These are phyloP conservation scores for Monilinia aucupariae DNA, from an alignment of 2,329 filamentous ascomycete species.

Conservation along the genomic window DNA sequence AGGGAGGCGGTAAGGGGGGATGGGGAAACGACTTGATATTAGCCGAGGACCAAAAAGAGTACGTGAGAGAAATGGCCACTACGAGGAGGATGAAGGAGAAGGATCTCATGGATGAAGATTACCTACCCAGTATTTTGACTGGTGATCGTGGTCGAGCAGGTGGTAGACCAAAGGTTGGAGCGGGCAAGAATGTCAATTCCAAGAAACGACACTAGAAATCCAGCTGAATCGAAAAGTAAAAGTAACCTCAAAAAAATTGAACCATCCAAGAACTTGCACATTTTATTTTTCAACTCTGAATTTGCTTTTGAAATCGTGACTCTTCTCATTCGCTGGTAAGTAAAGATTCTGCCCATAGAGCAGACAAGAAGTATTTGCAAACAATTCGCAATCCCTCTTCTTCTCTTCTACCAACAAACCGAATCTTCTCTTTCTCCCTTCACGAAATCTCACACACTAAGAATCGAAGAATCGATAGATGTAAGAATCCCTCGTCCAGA, in stretches of 20 bases:
- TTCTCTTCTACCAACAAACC: too few relatives aligned
- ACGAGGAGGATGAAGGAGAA: slow-evolving; percentile 63
- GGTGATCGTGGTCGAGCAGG: slow-evolving; percentile 64
- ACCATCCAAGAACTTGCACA: neutral
- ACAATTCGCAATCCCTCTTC: neutral
- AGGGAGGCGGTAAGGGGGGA: slow-evolving; percentile 73
- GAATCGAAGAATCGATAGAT: neutral
- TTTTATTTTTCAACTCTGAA: neutral
- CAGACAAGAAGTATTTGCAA: slow-evolving; percentile 4
- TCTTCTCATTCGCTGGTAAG: neutral
- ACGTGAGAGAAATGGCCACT: slow-evolving; percentile 55
- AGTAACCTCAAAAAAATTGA: slow-evolving; percentile 8
- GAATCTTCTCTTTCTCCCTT: neutral
- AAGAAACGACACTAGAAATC: slow-evolving; percentile 50
- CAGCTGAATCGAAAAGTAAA: slow-evolving; percentile 9
- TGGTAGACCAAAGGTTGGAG: slow-evolving; percentile 73
- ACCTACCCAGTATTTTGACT: slow-evolving; percentile 76
- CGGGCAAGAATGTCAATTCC: slow-evolving; percentile 80
- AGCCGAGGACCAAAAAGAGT: slow-evolving; percentile 96
- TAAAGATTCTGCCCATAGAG: neutral
- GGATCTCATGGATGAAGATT: slow-evolving; percentile 94
- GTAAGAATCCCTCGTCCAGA: slow-evolving; percentile 11
- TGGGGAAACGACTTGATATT: slow-evolving; percentile 84
- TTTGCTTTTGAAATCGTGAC: slow-evolving; percentile 6
- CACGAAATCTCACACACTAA: neutral